phyloP scores from a whole-genome alignment of 176 grass and related monocot genomes.

The Thalia dealbata region DNA sequence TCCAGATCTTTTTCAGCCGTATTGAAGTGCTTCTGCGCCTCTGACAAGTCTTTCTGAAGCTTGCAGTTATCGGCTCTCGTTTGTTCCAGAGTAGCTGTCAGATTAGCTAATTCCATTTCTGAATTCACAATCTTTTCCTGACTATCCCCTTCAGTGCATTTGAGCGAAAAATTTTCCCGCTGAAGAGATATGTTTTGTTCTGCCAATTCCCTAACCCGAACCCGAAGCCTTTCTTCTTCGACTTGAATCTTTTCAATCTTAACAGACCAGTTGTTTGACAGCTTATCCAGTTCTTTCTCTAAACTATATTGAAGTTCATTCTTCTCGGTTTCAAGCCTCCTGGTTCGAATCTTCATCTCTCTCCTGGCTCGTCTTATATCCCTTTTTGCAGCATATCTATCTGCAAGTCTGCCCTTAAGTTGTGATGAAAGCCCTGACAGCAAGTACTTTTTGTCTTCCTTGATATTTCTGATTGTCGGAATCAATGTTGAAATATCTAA shows the following conservation, averaged over 20 bases:
- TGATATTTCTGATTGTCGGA: slow-evolving; percentile 38
- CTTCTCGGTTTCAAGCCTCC: slow-evolving; percentile 52
- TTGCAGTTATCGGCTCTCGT: slow-evolving; percentile 24
- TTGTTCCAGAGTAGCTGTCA: slow-evolving; percentile 34
- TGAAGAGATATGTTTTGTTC: slow-evolving; percentile 83
- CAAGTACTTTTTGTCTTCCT: slow-evolving; percentile 48
- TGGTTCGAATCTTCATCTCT: slow-evolving; percentile 36
- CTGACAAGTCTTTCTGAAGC: slow-evolving; percentile 31
- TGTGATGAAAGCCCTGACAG: slow-evolving; percentile 51
- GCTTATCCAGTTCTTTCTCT: slow-evolving; percentile 55
- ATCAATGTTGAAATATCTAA: slow-evolving; percentile 31
- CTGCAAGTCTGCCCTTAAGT: slow-evolving; percentile 57
- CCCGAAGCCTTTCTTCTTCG: slow-evolving; percentile 72
- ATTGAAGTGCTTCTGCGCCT: slow-evolving; percentile 39
- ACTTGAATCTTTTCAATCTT: slow-evolving; percentile 47
- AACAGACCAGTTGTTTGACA: slow-evolving; percentile 47
- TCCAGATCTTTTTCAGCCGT: slow-evolving; percentile 39
- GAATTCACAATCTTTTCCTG: slow-evolving; percentile 21
- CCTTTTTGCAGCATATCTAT: slow-evolving; percentile 48
- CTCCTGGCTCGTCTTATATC: slow-evolving; percentile 39
- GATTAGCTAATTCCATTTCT: slow-evolving; percentile 35
- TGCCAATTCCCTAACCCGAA: slow-evolving; percentile 71
- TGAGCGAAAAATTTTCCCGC: slow-evolving; percentile 56
- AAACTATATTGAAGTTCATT: slow-evolving; percentile 35
- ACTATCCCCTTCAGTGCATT: slow-evolving; percentile 27